A percentile compares a stretch with the other conserved stretches of the same genome.
Conservation (phyloP, 2,329 filamentous ascomycete genomes). For the Aureobasidium sp. region DNA sequence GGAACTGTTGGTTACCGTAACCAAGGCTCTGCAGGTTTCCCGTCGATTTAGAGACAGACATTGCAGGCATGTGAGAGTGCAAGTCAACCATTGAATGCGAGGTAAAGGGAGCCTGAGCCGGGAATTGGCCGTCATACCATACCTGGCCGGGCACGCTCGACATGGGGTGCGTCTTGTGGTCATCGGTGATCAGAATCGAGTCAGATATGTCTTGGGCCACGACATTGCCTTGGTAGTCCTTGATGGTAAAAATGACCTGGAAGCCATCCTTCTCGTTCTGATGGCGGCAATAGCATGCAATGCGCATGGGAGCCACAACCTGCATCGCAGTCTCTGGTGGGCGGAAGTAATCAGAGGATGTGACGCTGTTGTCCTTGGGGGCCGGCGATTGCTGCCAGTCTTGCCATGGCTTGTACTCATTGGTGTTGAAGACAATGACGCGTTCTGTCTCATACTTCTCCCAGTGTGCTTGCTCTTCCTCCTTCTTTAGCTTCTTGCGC, state of each 20-base stretch:
- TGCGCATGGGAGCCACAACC: conserved; percentile 84
- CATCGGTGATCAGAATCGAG: conserved; percentile 94
- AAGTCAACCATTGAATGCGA: conserved; percentile 31
- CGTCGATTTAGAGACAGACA: conserved; percentile 54
- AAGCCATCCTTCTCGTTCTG: conserved; percentile 92
- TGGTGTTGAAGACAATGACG: conserved; percentile 85
- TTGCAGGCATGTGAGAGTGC: conserved; percentile 30
- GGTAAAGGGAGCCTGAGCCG: conserved; percentile 28
- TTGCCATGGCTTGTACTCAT: conserved; percentile 59
- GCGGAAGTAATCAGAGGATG: conserved; percentile 20
- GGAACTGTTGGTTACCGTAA: conserved; percentile 23
- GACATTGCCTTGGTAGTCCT: conserved; percentile 66
- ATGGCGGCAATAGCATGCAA: conserved; percentile 93
- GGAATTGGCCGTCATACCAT: conserved; percentile 22
- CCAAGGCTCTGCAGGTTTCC: conserved; percentile 54
- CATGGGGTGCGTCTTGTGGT: conserved; percentile 74
- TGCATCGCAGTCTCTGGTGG: conserved; percentile 57
- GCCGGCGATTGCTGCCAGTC: conserved; percentile 34
- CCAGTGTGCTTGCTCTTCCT: conserved; percentile 86
- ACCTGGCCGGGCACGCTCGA: conserved; percentile 22
- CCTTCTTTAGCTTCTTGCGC: conserved; percentile 87
- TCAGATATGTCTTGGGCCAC: conserved; percentile 78
- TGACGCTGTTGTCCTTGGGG: conserved; percentile 24
- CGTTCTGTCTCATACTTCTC: conserved; percentile 69
- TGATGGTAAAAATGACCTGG: conserved; percentile 87